Evolutionary conservation across 768 basidiomycete genomes (phyloP), one percentile per base, ranked within the genome.

Genomic region (Strobilomyces dryophilus): DNA sequence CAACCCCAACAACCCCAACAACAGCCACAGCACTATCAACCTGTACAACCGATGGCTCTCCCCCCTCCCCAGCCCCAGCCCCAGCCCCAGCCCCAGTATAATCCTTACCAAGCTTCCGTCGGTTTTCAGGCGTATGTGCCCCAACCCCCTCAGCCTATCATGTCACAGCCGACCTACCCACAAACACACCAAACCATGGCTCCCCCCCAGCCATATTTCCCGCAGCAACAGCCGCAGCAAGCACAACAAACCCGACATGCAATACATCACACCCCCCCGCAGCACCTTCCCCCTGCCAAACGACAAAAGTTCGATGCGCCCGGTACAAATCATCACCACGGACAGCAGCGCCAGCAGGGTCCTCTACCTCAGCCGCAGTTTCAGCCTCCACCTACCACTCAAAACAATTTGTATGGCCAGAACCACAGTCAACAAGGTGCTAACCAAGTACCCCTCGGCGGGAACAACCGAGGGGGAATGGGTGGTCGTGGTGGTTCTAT

Each of bases 241-340:
- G 66, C 65, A 11, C 70, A 69, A 67, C 79, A 76, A 56, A 74
- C 71, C 49, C 78, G 71, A 58, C 78, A 72, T 46, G 71, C 67
- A 50, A 49, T 74, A 21, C 78, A 85, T 58, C 87, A 90, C 57
- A 73, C 81, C 0, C 81, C 86, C 10, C 85, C 86, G 34, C 88
- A 89, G 61, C 87, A 91, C 63, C 75, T 85, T n/a, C 94, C 94
- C 9, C 93, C 94, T 3, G 92, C 92, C 2, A 97, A 97, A 69
- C 77, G 94, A 49, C 92, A 86, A 60, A 81, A 92, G 40, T 94
- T 94, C 64, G 94, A 95, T 66, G 85, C 84, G 5, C 88, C 89
- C 2, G 80, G 73, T 56, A 78, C 78, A 51, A 75, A 72, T 59
- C 69, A 69, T 35, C 61, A 68, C 20, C 69, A 71, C 20, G 63